Evolutionary conservation across 768 basidiomycete genomes (phyloP).

Genomic region (Myochromella boudieri): DNA sequence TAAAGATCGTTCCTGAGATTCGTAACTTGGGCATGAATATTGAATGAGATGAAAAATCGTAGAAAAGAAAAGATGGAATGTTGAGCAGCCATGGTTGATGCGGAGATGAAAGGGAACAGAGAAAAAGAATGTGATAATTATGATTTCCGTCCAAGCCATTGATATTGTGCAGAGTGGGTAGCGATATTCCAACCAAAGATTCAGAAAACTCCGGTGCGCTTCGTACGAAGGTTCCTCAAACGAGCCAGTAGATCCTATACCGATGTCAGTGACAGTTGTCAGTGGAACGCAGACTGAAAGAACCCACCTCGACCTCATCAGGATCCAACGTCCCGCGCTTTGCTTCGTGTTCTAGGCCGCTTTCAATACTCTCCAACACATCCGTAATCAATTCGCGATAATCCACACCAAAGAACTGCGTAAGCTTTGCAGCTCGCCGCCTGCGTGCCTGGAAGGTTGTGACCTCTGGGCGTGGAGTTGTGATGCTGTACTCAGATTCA

Average conservation of each 20-base stretch:
- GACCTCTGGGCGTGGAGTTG: constrained; percentile 42
- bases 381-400: constrained; percentile 77
- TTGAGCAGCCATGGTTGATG: too few relatives aligned
- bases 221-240: constrained; percentile 54
- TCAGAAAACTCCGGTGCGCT: constrained; percentile 36
- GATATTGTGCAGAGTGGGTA: too few relatives aligned
- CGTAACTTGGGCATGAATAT: constrained; percentile 4
- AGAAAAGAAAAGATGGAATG: too few relatives aligned
- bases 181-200: too few relatives aligned
- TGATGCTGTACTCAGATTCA: constrained; percentile 47
- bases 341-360: constrained; percentile 67
- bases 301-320: constrained; percentile 71
- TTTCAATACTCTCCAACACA: constrained; percentile 80
- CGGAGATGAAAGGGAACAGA: background rate
- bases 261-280: constrained; percentile 4
- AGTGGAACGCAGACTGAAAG: constrained; percentile 5
- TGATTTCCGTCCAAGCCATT: background rate
- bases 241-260: constrained; percentile 61
- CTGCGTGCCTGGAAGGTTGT: constrained; percentile 70
- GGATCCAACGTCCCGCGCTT: constrained; percentile 60
- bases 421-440: constrained; percentile 77
- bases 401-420: constrained; percentile 85
- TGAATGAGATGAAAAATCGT: constrained; percentile 1
- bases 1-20: constrained; percentile 4
- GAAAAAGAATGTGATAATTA: background rate